Evolutionary conservation across 2,329 filamentous ascomycete genomes (phyloP).

Genomic region (Fusarium musae): DNA sequence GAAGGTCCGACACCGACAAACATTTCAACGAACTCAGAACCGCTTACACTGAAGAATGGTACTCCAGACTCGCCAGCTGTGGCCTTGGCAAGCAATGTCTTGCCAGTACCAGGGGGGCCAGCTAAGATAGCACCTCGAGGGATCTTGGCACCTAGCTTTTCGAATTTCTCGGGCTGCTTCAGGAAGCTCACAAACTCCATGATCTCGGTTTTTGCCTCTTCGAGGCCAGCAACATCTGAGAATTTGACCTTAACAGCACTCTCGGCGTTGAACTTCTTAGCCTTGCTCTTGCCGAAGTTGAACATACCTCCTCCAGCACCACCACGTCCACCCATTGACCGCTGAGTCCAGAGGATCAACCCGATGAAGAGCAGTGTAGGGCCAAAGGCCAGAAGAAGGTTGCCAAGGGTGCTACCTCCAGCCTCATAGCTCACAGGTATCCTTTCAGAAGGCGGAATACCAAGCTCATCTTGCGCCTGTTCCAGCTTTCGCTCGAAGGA

Average conservation of each 20-base stretch:
- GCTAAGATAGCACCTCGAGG: conserved; percentile 96
- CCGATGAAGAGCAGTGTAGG: conserved; percentile 89
- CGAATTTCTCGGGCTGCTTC: conserved; percentile 91
- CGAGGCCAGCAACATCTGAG: conserved; percentile 94
- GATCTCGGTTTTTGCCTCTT: conserved; percentile 97
- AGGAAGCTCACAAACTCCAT: conserved; percentile 99
- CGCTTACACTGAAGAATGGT: conserved; percentile 97
- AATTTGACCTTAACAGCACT: conserved; percentile 97
- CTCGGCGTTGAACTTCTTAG: conserved; percentile 98
- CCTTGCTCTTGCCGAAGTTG: conserved; percentile 93
- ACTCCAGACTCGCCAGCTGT: conserved; percentile 97
- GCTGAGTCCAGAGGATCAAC: conserved; percentile 81
- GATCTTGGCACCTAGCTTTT: conserved; percentile 96
- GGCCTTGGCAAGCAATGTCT: conserved; percentile 95
- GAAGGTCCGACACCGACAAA: conserved; percentile 98
- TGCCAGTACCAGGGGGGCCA: conserved; percentile 98
- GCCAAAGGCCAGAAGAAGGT: conserved; percentile 80
- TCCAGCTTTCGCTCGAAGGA: conserved; percentile 91
- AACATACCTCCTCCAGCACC: conserved; percentile 82
- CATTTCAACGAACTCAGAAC: conserved; percentile 99
- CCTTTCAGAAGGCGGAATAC: conserved; percentile 85
- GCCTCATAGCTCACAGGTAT: conserved; percentile 91
- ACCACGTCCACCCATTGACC: conserved; percentile 76
- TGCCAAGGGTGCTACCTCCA: conserved; percentile 80
- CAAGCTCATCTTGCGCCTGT: conserved; percentile 85